Conservation (phyloP, 306 rosid genomes). For the Cucumis melo region DNA sequence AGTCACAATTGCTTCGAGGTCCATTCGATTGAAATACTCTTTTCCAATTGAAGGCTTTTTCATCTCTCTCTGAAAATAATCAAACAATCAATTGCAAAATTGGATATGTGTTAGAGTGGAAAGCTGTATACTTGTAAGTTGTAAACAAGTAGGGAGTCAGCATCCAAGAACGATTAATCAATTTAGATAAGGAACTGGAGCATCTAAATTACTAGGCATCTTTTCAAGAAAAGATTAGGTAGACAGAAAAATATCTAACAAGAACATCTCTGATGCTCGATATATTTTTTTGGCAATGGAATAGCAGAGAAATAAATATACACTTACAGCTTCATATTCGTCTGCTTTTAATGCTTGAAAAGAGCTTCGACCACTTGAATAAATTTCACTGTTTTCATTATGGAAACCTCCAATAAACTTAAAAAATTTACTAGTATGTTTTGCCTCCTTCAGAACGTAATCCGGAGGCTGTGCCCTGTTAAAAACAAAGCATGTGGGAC, state of each 20-base stretch:
- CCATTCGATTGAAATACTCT: conserved; percentile 79
- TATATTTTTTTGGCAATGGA: not conserved
- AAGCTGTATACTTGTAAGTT: not conserved
- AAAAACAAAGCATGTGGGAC: conserved; percentile 12
- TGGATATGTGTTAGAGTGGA: not conserved
- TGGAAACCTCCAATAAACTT: conserved; percentile 72
- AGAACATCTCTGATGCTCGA: not conserved
- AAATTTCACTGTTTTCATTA: conserved; percentile 42
- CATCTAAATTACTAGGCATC: not conserved
- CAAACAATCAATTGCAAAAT: not conserved
- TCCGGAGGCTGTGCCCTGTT: conserved; percentile 96
- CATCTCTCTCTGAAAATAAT: conserved; percentile 66
- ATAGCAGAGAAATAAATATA: not conserved
- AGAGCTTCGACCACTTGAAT: conserved; percentile 36
- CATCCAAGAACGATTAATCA: not conserved
- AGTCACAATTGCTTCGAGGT: conserved; percentile 81
- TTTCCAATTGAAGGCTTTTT: conserved; percentile 88
- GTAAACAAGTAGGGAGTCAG: not conserved
- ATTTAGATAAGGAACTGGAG: not conserved
- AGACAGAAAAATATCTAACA: not conserved
- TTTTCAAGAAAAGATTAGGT: not conserved
- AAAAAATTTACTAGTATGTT: conserved; percentile 81
- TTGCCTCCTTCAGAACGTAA: conserved; percentile 84
- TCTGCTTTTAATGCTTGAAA: conserved; percentile 81
- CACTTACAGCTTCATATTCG: conserved; percentile 94